Conservation (phyloP, 2,329 filamentous ascomycete species). For the Orbilia quercus region DNA sequence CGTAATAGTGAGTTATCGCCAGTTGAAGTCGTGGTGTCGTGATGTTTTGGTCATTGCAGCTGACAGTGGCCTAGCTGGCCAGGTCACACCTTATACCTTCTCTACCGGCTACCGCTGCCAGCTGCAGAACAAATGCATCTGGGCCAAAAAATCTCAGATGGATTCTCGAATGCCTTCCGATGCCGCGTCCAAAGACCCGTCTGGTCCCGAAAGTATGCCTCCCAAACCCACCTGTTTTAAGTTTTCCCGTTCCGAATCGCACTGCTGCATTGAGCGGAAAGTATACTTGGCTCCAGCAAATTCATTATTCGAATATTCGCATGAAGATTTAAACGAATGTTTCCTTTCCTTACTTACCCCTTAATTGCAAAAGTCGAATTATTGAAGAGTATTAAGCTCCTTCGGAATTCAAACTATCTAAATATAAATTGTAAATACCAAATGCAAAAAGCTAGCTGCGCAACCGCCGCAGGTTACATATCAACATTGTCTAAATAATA, state of each 20-base stretch:
- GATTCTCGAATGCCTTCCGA: neutral
- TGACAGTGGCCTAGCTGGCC: neutral
- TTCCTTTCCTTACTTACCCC: no score
- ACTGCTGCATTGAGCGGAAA: conserved; percentile 24
- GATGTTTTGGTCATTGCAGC: neutral
- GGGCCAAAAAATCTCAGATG: neutral
- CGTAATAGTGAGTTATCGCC: neutral
- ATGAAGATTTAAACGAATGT: no score
- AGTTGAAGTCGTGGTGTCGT: neutral
- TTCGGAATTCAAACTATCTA: no score
- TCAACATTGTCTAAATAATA: no score
- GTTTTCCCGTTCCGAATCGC: conserved; percentile 37
- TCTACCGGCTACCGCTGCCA: neutral
- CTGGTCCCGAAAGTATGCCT: conserved; percentile 23
- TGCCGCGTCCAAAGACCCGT: neutral
- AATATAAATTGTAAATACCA: no score
- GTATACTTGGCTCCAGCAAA: no score
- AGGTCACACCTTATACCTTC: no score
- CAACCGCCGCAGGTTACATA: no score
- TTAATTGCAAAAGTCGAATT: no score
- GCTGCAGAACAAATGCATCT: neutral
- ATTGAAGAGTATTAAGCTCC: no score
- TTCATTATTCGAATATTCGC: no score
- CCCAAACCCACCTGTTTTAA: conserved; percentile 9
- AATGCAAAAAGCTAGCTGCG: no score